These are phyloP conservation scores for Colletotrichum paranaense DNA, from an alignment of 2,329 filamentous ascomycete genomes.

Conservation along the genomic window DNA sequence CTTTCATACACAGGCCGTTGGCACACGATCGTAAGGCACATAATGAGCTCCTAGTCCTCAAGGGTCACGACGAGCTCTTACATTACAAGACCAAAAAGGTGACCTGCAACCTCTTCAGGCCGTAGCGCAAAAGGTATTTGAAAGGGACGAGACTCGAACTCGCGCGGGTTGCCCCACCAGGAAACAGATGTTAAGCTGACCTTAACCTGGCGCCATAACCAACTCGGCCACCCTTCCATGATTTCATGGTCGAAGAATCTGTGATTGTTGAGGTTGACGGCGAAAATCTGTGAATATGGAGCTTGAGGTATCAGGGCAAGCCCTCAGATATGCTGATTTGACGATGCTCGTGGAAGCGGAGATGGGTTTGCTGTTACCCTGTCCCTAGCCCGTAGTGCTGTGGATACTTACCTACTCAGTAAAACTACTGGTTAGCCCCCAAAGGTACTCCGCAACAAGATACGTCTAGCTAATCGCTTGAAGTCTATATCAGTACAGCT, in stretches of 20 bases:
- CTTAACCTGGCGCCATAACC: constrained; percentile 20
- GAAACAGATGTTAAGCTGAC: constrained; percentile 19
- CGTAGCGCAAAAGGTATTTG: not conserved
- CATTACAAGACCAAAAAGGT: not conserved
- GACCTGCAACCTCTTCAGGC: too few relatives aligned
- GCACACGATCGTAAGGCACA: not conserved
- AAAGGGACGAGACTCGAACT: constrained; percentile 19
- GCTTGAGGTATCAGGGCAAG: not conserved
- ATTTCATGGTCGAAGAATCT: not conserved
- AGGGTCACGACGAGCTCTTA: not conserved
- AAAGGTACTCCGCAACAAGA: not conserved
- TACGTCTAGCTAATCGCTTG: not conserved
- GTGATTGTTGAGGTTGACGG: rapidly evolving
- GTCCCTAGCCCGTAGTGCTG: not conserved
- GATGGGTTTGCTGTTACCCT: not conserved
- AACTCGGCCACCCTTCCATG: constrained; percentile 13
- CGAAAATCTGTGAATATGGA: not conserved
- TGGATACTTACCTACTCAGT: too few relatives aligned
- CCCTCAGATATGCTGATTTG: not conserved
- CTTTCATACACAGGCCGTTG: not conserved
- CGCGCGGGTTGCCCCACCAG: constrained; percentile 17
- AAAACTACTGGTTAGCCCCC: not conserved
- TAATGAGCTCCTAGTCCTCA: not conserved
- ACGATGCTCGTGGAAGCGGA: not conserved
- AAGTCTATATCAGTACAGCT: too few relatives aligned